Percentiles rank a stretch among this genome's conserved stretches.
phyloP scores from a whole-genome alignment of 805 yeast genomes.

The Kodamaea fukazawae region DNA sequence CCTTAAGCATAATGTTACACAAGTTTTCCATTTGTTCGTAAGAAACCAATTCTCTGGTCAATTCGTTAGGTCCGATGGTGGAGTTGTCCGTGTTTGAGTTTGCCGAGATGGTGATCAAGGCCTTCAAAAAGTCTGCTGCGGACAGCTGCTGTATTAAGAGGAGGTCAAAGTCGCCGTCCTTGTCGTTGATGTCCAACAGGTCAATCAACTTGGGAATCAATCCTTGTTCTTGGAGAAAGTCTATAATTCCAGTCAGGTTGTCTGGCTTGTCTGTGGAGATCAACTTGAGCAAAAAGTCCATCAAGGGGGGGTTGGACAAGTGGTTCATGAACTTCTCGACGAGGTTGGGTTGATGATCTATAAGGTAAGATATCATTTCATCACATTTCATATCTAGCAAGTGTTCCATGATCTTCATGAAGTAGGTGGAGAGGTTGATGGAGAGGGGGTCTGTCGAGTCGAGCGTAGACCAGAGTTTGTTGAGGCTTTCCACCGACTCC shows the following conservation, averaged over 20 bases:
- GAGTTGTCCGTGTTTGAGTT: slow-evolving; percentile 46
- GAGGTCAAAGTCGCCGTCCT: slow-evolving; percentile 14
- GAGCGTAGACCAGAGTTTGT: slow-evolving; percentile 75
- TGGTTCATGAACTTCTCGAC: slow-evolving; percentile 44
- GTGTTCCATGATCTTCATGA: slow-evolving; percentile 85
- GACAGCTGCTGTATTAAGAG: slow-evolving; percentile 35
- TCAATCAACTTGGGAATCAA: slow-evolving; percentile 35
- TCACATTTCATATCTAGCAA: slow-evolving; percentile 48
- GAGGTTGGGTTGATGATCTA: slow-evolving; percentile 41
- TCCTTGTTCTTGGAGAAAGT: slow-evolving; percentile 40
- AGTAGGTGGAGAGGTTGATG: slow-evolving; percentile 77
- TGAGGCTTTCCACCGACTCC: slow-evolving; percentile 64
- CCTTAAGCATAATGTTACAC: slow-evolving; percentile 41
- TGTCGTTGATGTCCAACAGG: slow-evolving; percentile 27
- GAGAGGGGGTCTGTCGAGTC: slow-evolving; percentile 67
- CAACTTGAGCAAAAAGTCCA: slow-evolving; percentile 44
- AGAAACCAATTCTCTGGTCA: slow-evolving; percentile 43
- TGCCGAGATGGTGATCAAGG: slow-evolving; percentile 45
- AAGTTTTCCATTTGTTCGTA: slow-evolving; percentile 33
- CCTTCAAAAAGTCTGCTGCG: slow-evolving; percentile 46
- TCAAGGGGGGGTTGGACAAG: slow-evolving; percentile 44
- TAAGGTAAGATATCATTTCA: slow-evolving; percentile 44
- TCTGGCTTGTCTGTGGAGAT: slow-evolving; percentile 48
- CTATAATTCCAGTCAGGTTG: slow-evolving; percentile 45
- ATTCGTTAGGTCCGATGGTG: slow-evolving; percentile 46